Conservation (phyloP, 176 grass and related monocot species). For the Tillandsia fasciculata region DNA sequence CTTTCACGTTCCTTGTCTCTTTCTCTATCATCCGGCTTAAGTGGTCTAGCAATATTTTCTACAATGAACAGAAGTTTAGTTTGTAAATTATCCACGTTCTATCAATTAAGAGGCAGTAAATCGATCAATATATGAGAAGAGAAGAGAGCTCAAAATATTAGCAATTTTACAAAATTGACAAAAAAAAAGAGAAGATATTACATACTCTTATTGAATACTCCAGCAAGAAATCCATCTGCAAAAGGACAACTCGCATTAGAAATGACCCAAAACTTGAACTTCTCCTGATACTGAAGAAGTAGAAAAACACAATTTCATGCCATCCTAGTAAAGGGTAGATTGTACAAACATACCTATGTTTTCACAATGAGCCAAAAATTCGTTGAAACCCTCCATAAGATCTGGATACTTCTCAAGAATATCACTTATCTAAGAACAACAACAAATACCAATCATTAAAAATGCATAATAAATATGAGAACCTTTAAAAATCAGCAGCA, state of each 20-base stretch:
- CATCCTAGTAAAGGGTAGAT: background rate
- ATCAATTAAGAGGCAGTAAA: background rate
- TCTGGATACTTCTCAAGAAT: constrained; percentile 80
- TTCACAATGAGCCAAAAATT: constrained; percentile 79
- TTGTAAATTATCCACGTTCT: background rate
- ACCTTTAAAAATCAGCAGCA: background rate
- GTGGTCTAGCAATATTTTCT: constrained; percentile 33
- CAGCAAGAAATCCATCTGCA: constrained; percentile 70
- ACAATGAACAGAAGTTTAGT: constrained; percentile 18
- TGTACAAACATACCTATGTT: constrained; percentile 51
- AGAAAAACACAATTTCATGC: background rate
- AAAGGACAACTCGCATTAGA: constrained; percentile 13
- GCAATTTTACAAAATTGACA: constrained; percentile 1
- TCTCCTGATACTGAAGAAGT: background rate
- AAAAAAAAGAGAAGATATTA: constrained; percentile 3
- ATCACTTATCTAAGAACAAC: constrained; percentile 51
- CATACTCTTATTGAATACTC: constrained; percentile 74
- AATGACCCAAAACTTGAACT: background rate
- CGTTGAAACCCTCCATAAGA: constrained; percentile 89
- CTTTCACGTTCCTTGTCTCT: constrained; percentile 41
- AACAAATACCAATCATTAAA: background rate
- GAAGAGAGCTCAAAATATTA: background rate
- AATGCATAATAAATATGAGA: background rate
- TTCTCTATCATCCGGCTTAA: constrained; percentile 61
- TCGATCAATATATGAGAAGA: background rate